Percentiles rank a stretch among this genome's conserved stretches.
Conservation (phyloP, 148 eudicot species). For the Rhododendron ferrugineum region DNA sequence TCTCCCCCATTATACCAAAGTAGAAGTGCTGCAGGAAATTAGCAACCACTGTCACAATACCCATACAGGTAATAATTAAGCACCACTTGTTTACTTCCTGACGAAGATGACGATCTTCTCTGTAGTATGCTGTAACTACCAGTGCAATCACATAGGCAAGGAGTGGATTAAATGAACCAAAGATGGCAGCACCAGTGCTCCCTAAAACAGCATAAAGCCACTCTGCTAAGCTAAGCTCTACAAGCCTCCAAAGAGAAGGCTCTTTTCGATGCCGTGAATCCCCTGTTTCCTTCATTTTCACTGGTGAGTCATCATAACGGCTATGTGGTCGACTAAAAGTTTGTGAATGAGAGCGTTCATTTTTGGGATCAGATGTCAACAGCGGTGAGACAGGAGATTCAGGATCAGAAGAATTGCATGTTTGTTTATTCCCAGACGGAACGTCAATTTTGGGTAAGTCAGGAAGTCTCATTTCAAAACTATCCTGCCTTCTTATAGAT, state of each 20-base stretch:
- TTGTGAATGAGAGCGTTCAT: constrained; percentile 96
- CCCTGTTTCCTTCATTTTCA: constrained; percentile 35
- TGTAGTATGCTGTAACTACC: constrained; percentile 73
- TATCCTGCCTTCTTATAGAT: constrained; percentile 82
- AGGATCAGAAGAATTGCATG: constrained; percentile 68
- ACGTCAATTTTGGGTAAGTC: constrained; percentile 89
- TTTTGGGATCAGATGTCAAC: constrained; percentile 90
- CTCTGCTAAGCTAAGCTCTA: constrained; percentile 94
- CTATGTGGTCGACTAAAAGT: constrained; percentile 87
- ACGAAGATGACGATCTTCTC: constrained; percentile 36
- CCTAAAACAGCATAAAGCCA: constrained; percentile 99
- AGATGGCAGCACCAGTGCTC: constrained; percentile 93
- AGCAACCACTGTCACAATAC: constrained; percentile 90
- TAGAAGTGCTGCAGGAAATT: constrained; percentile 97
- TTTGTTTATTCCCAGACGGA: constrained; percentile 48
- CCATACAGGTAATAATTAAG: constrained; percentile 90
- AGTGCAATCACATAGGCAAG: constrained; percentile 95
- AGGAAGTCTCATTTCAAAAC: constrained; percentile 90
- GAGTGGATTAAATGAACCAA: constrained; percentile 95
- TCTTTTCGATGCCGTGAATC: constrained; percentile 34
- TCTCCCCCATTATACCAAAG: constrained; percentile 99
- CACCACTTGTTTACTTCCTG: constrained; percentile 95
- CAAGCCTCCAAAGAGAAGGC: constrained; percentile 94
- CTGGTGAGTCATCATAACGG: constrained; percentile 45
- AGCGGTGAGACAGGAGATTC: constrained; percentile 98